Evolutionary conservation across 202 grass and related monocot species (phyloP), one percentile per base, ranked within the genome.

Genomic region (Zoysia matrella): DNA sequence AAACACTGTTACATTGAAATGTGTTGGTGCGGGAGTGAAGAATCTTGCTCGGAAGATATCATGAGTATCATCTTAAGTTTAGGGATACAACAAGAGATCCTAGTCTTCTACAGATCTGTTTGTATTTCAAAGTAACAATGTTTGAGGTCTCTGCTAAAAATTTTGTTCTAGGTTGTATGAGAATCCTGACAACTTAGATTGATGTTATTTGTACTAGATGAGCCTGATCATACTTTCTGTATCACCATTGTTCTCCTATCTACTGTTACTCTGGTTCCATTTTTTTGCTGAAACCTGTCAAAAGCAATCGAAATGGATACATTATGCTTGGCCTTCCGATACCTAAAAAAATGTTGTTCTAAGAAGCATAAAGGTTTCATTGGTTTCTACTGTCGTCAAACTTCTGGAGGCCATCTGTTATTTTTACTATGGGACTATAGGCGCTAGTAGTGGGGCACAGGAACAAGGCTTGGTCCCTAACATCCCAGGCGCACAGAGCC

Each of bases 11-110:
- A 92, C 85, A 9, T 83, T 96, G 57, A 99, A 90, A 85, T 99
- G 96, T 76, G 81, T 96, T 2, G 96, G 93, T 3, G 87, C 82
- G 0, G 93, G 96, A 65, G 82, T 99, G 80, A 90, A 83, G 78
- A 99, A 99, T 80, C 85, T 94, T 82, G 86, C 83, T 55, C 80
- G 89, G 81, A 99, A 89, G 89, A 78, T 79, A 60, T 86, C 85
- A 36, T 99, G 15, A 50, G 74, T 30, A 53, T 62, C 41, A 62
- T 78, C 7, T 47, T 72, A 16, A 60, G 46, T 69, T 50, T 39
- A 77, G 14, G 44, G 67, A 39, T 43, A 46, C 62, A 80, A 6
- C 72, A 77, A 30, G 22, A 30, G 46, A 47, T 47, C 46, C 46
- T 47, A 47, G 46, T 30, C 22, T 71, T n/a, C 13, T 30, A 50